Conservation (phyloP, 768 basidiomycete genomes). For the Saitozyma podzolica region DNA sequence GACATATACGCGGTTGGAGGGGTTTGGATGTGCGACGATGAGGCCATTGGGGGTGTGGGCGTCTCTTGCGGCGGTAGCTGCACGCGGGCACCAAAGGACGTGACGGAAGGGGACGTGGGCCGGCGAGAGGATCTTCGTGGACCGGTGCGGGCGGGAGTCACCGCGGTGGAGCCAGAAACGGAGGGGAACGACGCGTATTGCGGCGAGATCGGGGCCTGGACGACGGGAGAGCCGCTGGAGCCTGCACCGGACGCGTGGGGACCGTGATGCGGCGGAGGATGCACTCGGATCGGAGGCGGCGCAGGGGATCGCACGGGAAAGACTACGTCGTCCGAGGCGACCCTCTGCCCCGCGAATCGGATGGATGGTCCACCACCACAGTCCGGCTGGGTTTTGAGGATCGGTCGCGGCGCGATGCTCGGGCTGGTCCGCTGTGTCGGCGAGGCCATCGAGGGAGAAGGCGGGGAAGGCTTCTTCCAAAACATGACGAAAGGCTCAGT, state of each 20-base stretch:
- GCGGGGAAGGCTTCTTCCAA: constrained; percentile 14
- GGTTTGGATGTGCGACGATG: constrained; percentile 35
- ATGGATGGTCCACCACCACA: constrained; percentile 13
- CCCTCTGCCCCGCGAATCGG: constrained; percentile 18
- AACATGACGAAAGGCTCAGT: constrained; percentile 12
- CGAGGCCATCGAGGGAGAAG: not conserved
- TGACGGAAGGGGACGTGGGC: constrained; percentile 34
- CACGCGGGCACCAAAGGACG: constrained; percentile 36
- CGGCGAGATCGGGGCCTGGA: constrained; percentile 3
- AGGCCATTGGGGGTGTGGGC: constrained; percentile 23
- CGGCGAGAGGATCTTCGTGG: constrained; percentile 20
- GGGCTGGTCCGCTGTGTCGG: not conserved
- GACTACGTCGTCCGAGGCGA: not conserved
- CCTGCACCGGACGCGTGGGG: not conserved
- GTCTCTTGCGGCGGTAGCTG: not conserved
- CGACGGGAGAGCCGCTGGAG: not conserved
- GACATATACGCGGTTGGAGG: constrained; percentile 44
- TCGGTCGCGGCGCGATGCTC: constrained; percentile 17
- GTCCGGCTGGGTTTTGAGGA: constrained; percentile 20
- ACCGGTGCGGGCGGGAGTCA: not conserved
- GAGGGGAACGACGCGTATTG: constrained; percentile 3
- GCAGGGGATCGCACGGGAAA: not conserved
- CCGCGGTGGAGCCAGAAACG: not conserved
- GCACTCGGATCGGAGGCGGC: not conserved
- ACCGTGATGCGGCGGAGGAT: not conserved